Base-by-base conservation (phyloP, 441 rosid species). In the Isatis lusitanica region DNA sequence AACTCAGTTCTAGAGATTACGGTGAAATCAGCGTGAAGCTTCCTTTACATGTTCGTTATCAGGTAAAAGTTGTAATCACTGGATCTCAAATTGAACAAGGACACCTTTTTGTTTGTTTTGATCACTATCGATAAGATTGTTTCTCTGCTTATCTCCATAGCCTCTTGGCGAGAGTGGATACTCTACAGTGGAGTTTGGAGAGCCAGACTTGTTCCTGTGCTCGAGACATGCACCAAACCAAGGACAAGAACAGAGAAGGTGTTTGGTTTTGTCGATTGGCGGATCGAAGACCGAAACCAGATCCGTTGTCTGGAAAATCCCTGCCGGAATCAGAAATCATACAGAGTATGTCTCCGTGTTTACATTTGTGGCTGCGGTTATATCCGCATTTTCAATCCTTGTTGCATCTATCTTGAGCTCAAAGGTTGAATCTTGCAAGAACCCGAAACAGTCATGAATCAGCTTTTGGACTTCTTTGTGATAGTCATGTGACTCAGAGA, bases 31-130 rank as follows among this genome's bases (percentile, higher is more conserved):
- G 73, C 39, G 24, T 90, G 50, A 73, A 78, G 68, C 86, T 95
- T 71, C 98, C 98, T 4, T 71, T 93, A 74, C 98, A 93, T 78
- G 93, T 88, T 13, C 88, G 97, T 1, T 93, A 95, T 83, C 91
- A 85, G 64, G 98, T 89, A 74, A 82, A 71, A 82, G 2, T 7
- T 7, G 9, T 17, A 15, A 65, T 18, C 38, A 28, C 84, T 77
- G 11, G 9, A 51, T 46, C 30, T 64, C 40, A 53, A 6, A 17
- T n/a, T 15, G 42, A 36, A 7, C 8, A n/a, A 52, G 9, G 28
- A 47, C 6, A 33, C 62, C 2, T 4, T 30, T 30, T 30, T 30
- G 6, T 18, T 21, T 68, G 59, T 13, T 3, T 35, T 73, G 51
- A 11, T 64, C 18, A 0, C 8, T 16, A 4, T 58, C 9, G 2